phyloP scores from a whole-genome alignment of 108 stramenopile genomes.

The Nitzschia sp. region DNA sequence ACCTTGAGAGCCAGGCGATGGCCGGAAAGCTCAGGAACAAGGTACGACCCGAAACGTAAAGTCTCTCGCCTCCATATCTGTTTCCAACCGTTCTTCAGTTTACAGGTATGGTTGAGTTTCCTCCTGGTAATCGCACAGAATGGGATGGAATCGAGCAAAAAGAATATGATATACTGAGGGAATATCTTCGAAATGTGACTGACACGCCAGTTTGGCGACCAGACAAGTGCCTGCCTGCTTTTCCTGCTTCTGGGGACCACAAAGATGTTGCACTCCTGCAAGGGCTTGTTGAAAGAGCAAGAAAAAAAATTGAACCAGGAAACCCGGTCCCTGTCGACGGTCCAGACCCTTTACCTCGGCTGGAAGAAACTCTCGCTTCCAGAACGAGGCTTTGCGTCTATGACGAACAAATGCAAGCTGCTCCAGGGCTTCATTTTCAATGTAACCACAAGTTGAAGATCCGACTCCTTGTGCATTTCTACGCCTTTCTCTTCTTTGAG shows the following conservation, averaged over 20 bases:
- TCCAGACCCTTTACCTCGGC: slow-evolving; percentile 72
- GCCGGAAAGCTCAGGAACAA: slow-evolving; percentile 16
- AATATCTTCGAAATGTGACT: slow-evolving; percentile 31
- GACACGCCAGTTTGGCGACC: slow-evolving; percentile 57
- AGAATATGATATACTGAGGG: slow-evolving; percentile 19
- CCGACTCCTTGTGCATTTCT: slow-evolving; percentile 87
- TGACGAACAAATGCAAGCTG: slow-evolving; percentile 66
- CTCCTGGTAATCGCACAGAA: slow-evolving; percentile 75
- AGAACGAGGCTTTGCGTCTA: slow-evolving; percentile 69
- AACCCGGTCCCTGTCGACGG: slow-evolving; percentile 27
- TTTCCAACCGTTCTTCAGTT: too few relatives aligned
- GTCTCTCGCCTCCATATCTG: not conserved
- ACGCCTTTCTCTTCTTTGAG: slow-evolving; percentile 88
- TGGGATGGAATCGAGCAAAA: slow-evolving; percentile 68
- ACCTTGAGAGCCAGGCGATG: slow-evolving; percentile 50
- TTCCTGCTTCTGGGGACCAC: slow-evolving; percentile 69
- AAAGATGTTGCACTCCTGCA: slow-evolving; percentile 55
- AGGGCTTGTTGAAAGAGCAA: slow-evolving; percentile 27
- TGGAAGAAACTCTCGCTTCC: slow-evolving; percentile 73
- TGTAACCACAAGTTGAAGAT: slow-evolving; percentile 40
- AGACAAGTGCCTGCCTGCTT: slow-evolving; percentile 64
- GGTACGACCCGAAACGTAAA: not conserved
- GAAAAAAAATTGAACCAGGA: slow-evolving; percentile 12
- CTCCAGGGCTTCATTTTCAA: slow-evolving; percentile 76
- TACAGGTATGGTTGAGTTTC: slow-evolving; percentile 56